Percentiles rank a stretch among this genome's conserved stretches.
Evolutionary conservation across 1,284 basidiomycete species (phyloP).

Genomic region (Quambalaria eucalypti): DNA sequence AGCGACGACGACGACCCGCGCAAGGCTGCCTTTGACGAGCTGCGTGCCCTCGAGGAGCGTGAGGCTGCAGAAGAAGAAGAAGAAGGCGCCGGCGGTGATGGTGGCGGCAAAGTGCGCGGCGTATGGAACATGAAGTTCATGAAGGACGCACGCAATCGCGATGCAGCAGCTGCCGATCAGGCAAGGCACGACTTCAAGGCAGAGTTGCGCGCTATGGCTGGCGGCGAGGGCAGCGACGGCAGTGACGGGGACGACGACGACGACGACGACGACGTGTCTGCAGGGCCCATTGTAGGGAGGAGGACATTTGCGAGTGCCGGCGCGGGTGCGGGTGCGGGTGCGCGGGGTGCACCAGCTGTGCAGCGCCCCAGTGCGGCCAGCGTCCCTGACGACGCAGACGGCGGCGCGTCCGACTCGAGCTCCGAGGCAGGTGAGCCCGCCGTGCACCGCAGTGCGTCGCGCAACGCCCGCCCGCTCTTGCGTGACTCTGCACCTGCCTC

Average conservation of each 20-base stretch:
- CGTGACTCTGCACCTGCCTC: no score
- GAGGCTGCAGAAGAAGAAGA: constrained; percentile 1
- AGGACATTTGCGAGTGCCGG: no score
- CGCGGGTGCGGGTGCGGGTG: no score
- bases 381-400: neutral
- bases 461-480: neutral
- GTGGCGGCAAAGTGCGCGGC: constrained; percentile 26
- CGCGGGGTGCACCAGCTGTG: neutral
- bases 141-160: constrained; percentile 40
- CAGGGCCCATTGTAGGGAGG: neutral
- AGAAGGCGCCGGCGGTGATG: constrained; percentile 7
- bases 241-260: constrained; percentile 12
- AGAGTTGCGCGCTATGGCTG: constrained; percentile 19
- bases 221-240: constrained; percentile 11
- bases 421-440: neutral
- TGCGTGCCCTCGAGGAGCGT: constrained; percentile 14
- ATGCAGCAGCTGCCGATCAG: constrained; percentile 19
- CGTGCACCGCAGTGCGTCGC: neutral
- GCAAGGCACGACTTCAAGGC: constrained; percentile 23
- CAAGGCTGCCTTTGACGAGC: constrained; percentile 29
- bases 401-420: no score
- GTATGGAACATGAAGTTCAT: constrained; percentile 47
- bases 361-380: neutral
- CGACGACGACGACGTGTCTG: neutral
- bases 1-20: constrained; percentile 10